Conservation (phyloP, 148 eudicot genomes). For the Rhododendron henanense region DNA sequence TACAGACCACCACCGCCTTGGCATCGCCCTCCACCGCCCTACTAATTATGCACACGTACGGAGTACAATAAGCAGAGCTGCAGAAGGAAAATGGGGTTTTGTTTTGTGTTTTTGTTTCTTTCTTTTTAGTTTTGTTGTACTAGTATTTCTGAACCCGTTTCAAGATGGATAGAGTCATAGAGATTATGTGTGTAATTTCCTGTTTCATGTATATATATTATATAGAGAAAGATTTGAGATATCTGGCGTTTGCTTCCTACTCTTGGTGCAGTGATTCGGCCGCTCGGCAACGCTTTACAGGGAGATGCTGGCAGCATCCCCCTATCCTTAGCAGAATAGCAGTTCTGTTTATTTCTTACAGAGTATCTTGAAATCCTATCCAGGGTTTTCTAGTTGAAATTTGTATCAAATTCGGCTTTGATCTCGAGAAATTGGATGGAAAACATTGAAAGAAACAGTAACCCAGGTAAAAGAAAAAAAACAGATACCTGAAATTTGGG, state of each 20-base stretch:
- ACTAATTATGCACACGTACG: neutral
- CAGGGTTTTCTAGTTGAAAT: too few relatives aligned
- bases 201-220: neutral
- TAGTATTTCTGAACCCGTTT: neutral
- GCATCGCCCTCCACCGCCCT: slow-evolving; percentile 24
- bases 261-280: neutral
- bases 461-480: too few relatives aligned
- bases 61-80: neutral
- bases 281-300: too few relatives aligned
- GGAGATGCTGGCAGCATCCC: too few relatives aligned
- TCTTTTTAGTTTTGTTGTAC: neutral
- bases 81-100: neutral
- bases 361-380: too few relatives aligned
- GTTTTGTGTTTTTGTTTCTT: neutral
- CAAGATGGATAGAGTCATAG: neutral
- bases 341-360: too few relatives aligned
- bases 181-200: neutral
- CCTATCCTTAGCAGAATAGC: too few relatives aligned
- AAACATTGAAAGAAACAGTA: too few relatives aligned
- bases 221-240: neutral
- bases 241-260: neutral
- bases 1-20: slow-evolving; percentile 15
- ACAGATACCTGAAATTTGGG: too few relatives aligned
- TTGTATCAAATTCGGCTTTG: too few relatives aligned
- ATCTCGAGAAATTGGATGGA: too few relatives aligned